phyloP scores from a whole-genome alignment of 441 rosid genomes.

The Erysimum cheiri region DNA sequence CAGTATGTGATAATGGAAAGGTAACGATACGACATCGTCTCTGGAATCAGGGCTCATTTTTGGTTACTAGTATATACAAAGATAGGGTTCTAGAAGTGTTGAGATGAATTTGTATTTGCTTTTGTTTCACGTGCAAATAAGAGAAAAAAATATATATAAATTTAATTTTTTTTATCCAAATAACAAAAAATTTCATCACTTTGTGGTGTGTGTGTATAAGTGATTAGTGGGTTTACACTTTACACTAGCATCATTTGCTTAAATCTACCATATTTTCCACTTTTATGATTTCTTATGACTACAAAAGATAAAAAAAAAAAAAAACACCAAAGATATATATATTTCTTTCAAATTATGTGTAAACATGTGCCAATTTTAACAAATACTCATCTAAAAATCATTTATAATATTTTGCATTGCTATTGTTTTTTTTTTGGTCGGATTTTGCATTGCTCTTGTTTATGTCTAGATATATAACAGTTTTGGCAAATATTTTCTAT shows the following conservation, averaged over 20 bases:
- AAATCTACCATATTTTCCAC: background rate
- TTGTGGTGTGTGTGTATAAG: background rate
- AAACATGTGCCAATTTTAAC: background rate
- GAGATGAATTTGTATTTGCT: constrained; percentile 41
- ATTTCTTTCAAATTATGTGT: background rate
- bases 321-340: background rate
- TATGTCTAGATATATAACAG: background rate
- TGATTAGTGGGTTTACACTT: too few species aligned
- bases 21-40: constrained; percentile 40
- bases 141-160: background rate
- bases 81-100: constrained; percentile 40
- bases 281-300: background rate
- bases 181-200: background rate
- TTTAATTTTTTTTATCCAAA: background rate
- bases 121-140: constrained; percentile 35
- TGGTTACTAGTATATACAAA: background rate
- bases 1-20: constrained; percentile 29
- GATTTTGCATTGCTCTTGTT: too few species aligned
- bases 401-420: background rate
- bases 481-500: background rate
- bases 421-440: too few species aligned
- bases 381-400: background rate
- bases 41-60: constrained; percentile 35
- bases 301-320: background rate
- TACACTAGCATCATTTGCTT: background rate